Conservation (phyloP, 2,329 filamentous ascomycete genomes). For the Nemania sp. region DNA sequence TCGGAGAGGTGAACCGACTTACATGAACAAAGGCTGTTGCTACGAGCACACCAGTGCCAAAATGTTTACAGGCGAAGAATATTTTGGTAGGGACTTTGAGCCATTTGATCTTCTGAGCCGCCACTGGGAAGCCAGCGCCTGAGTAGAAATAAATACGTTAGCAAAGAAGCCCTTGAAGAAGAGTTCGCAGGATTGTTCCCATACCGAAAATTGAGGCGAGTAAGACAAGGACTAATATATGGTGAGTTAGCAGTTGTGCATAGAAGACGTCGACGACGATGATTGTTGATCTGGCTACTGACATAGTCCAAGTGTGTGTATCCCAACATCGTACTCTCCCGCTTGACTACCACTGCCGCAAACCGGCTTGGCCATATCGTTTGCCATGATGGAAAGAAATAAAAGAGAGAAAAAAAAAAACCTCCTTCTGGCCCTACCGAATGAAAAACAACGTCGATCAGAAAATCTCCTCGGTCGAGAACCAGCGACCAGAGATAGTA, state of each 20-base stretch:
- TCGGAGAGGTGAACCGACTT: conserved; percentile 48
- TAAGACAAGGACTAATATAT: conserved; percentile 55
- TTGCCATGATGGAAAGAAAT: conserved; percentile 41
- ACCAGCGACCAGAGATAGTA: conserved; percentile 41
- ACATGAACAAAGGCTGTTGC: conserved; percentile 78
- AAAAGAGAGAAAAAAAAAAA: not conserved
- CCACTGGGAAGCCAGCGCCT: conserved; percentile 65
- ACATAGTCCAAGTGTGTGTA: conserved; percentile 59
- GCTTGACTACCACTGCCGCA: conserved; percentile 54
- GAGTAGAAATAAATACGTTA: conserved; percentile 36
- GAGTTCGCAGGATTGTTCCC: not conserved
- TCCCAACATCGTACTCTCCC: conserved; percentile 58
- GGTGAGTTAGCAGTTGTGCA: not conserved
- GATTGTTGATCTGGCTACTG: conserved; percentile 43
- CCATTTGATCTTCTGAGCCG: conserved; percentile 67
- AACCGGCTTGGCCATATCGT: conserved; percentile 51
- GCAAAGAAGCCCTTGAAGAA: conserved; percentile 8
- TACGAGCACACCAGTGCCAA: conserved; percentile 77
- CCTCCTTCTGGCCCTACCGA: not conserved
- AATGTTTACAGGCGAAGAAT: conserved; percentile 74
- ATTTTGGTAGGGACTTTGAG: conserved; percentile 67
- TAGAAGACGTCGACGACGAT: not conserved
- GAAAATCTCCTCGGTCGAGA: conserved; percentile 33
- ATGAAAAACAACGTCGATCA: not conserved
- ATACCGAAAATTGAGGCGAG: conserved; percentile 55